These are phyloP conservation scores for Leucocoprinus birnbaumii DNA, from an alignment of 768 basidiomycete genomes.

Conservation along the genomic window DNA sequence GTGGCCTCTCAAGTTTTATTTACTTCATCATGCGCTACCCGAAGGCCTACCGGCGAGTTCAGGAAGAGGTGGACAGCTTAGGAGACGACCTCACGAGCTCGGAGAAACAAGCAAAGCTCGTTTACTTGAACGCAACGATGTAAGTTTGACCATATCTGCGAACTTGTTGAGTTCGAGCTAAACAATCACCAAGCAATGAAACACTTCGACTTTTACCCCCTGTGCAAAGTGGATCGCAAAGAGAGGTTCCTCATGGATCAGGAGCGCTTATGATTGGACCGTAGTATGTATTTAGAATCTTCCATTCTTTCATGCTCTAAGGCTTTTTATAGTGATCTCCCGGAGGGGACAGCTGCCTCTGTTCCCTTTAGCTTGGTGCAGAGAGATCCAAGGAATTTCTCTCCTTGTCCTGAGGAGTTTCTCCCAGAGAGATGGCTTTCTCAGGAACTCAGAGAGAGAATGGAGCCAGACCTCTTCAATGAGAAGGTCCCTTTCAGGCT, in stretches of 20 bases:
- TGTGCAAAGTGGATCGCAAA: constrained; percentile 29
- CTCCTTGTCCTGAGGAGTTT: constrained; percentile 32
- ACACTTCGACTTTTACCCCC: constrained; percentile 34
- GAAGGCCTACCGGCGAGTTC: constrained; percentile 20
- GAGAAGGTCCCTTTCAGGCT: constrained; percentile 20
- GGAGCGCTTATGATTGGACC: constrained; percentile 25
- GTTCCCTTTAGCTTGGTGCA: constrained; percentile 37
- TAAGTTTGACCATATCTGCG: constrained; percentile 15
- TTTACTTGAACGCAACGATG: constrained; percentile 33
- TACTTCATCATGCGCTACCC: constrained; percentile 25
- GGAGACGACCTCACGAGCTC: constrained; percentile 18
- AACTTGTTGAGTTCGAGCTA: neutral
- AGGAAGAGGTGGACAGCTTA: constrained; percentile 24
- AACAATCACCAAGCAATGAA: constrained; percentile 16
- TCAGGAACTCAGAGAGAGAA: constrained; percentile 16
- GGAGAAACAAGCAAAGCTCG: constrained; percentile 20
- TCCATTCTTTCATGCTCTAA: neutral
- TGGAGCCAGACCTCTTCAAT: constrained; percentile 33
- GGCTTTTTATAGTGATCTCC: constrained; percentile 27
- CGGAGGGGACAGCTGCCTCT: constrained; percentile 35
- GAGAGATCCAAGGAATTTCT: constrained; percentile 34
- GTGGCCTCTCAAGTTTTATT: constrained; percentile 23
- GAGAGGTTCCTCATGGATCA: constrained; percentile 26
- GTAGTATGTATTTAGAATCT: neutral
- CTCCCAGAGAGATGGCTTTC: constrained; percentile 37